Conservation (phyloP, 176 grass and related monocot genomes). For the Carex cristatella region DNA sequence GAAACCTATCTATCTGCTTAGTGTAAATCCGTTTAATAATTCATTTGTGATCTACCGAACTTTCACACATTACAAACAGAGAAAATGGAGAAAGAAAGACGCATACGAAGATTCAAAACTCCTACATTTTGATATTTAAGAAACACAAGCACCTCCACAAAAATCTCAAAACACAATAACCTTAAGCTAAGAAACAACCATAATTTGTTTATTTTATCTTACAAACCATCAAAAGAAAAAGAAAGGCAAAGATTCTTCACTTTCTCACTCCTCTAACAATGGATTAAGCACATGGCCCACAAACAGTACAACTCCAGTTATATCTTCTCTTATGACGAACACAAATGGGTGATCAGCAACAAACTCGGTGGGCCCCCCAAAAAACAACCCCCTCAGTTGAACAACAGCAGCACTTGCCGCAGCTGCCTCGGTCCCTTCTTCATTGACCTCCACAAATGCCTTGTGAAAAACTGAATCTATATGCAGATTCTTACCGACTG, state of each 20-base stretch:
- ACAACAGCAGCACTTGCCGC: slow-evolving; percentile 36
- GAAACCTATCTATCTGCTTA: not conserved
- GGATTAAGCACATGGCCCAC: slow-evolving; percentile 35
- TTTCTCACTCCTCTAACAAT: not conserved
- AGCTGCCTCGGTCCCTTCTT: slow-evolving; percentile 52
- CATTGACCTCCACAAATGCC: slow-evolving; percentile 53
- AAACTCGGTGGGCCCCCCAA: slow-evolving; percentile 13
- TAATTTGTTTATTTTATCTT: slow-evolving; percentile 19
- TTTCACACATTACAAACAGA: not conserved
- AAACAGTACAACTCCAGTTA: slow-evolving; percentile 33
- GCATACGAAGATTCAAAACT: not conserved
- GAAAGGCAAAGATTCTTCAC: not conserved
- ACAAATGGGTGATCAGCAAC: slow-evolving; percentile 35
- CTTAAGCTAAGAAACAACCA: not conserved
- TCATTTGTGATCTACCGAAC: not conserved
- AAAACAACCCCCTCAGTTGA: not conserved
- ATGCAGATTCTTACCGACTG: not conserved
- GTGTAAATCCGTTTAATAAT: not conserved
- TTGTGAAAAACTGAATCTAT: slow-evolving; percentile 35
- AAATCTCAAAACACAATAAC: not conserved
- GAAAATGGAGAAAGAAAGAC: not conserved
- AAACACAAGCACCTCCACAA: not conserved
- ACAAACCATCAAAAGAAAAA: slow-evolving; percentile 10
- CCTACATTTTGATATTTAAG: not conserved
- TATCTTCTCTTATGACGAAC: slow-evolving; percentile 35